phyloP scores from a whole-genome alignment of 495 filamentous ascomycete genomes.

The Friedmanniomyces endolithicus region DNA sequence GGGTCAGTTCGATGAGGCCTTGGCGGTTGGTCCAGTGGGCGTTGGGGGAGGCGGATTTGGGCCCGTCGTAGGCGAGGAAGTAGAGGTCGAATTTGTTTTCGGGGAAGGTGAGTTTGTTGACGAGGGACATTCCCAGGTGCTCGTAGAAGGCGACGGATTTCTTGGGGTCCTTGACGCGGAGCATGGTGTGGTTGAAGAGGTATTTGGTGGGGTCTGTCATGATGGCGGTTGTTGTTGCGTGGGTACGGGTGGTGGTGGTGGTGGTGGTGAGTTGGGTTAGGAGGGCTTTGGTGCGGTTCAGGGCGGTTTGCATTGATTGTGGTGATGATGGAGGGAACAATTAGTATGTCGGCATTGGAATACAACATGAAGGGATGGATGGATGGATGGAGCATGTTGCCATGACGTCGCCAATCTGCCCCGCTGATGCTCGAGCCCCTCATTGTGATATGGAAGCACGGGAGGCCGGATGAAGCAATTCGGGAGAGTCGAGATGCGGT shows the following conservation, averaged over 20 bases:
- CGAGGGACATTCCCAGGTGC: slow-evolving; percentile 75
- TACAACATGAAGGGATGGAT: no score
- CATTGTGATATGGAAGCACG: background rate
- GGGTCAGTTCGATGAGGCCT: slow-evolving; percentile 83
- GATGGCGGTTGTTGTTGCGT: slow-evolving; percentile 34
- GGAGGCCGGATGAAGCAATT: background rate
- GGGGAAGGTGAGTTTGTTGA: slow-evolving; percentile 59
- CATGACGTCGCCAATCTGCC: background rate
- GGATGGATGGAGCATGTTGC: background rate
- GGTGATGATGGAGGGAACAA: background rate
- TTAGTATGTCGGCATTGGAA: background rate
- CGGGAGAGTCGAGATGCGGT: no score
- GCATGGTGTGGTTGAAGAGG: slow-evolving; percentile 49
- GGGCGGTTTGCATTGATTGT: slow-evolving; percentile 1
- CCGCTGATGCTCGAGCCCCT: background rate
- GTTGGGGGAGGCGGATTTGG: slow-evolving; percentile 46
- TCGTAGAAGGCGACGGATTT: slow-evolving; percentile 90
- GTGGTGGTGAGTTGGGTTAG: background rate
- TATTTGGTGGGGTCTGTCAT: slow-evolving; percentile 79
- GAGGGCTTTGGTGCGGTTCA: background rate
- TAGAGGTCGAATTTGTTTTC: slow-evolving; percentile 62
- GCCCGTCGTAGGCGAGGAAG: slow-evolving; percentile 61
- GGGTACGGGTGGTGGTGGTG: slow-evolving; percentile 2
- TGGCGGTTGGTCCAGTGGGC: slow-evolving; percentile 69
- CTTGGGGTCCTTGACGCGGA: slow-evolving; percentile 90